These are phyloP conservation scores for Cordyceps farinosa DNA, from an alignment of 2,329 filamentous ascomycete species.

Conservation along the genomic window DNA sequence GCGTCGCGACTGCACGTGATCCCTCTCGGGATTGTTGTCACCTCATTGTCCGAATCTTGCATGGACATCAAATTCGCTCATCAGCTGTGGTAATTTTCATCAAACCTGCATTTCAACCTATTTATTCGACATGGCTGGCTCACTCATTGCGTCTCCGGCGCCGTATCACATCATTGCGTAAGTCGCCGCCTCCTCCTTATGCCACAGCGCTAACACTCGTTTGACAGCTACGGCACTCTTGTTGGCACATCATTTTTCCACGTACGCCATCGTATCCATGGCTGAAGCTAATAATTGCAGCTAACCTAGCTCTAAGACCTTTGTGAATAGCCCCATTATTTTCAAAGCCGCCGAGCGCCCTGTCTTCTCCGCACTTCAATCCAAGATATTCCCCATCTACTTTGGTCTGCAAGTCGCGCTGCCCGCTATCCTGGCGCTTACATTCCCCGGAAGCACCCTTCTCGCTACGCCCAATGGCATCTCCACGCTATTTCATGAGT, in stretches of 20 bases:
- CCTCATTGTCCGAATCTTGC: constrained; percentile 2
- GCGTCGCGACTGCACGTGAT: constrained; percentile 17
- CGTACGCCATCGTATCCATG: constrained; percentile 38
- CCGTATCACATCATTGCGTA: constrained; percentile 77
- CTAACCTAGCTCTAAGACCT: constrained; percentile 53
- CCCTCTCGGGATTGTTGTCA: not conserved
- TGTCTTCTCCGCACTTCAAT: constrained; percentile 77
- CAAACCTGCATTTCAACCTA: not conserved
- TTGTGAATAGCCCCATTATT: constrained; percentile 69
- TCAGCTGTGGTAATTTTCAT: not conserved
- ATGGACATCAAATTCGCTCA: not conserved
- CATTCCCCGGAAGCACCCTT: constrained; percentile 65
- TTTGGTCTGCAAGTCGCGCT: constrained; percentile 78
- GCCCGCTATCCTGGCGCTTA: constrained; percentile 70
- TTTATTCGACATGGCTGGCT: constrained; percentile 41
- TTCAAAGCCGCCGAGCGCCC: constrained; percentile 74
- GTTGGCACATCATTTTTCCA: constrained; percentile 87
- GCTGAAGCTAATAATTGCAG: not conserved
- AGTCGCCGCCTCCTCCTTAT: constrained; percentile 20
- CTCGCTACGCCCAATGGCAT: constrained; percentile 47
- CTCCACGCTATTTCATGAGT: constrained; percentile 54
- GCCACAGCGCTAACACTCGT: constrained; percentile 24
- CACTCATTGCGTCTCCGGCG: constrained; percentile 58
- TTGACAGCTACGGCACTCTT: constrained; percentile 74
- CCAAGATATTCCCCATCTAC: constrained; percentile 80